Evolutionary conservation across 352 stramenopile genomes (phyloP).

Genomic region (Blastocystis hominis): DNA sequence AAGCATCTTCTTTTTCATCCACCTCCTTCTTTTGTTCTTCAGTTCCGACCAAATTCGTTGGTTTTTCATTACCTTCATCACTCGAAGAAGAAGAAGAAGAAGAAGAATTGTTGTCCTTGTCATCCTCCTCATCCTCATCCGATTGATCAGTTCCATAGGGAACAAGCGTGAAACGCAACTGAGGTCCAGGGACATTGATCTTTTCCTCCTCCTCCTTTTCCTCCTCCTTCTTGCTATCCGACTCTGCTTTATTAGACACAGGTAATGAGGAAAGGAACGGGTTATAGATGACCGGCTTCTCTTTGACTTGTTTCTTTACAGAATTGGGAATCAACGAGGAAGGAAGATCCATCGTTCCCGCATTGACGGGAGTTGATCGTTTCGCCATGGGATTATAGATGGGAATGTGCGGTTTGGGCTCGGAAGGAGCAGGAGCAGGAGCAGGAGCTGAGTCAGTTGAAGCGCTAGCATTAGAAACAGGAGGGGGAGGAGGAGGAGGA

Average conservation of each 20-base stretch:
- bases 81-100: neutral
- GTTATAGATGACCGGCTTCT: neutral
- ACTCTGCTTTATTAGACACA: neutral
- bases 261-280: neutral
- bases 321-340: constrained; percentile 36
- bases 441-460: too few species aligned
- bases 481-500: neutral
- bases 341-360: neutral
- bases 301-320: constrained; percentile 17
- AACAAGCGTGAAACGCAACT: constrained; percentile 43
- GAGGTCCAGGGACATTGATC: neutral
- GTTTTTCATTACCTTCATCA: neutral
- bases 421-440: neutral
- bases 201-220: neutral
- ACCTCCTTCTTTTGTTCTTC: too few species aligned
- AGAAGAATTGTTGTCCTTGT: neutral
- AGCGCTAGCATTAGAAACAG: neutral
- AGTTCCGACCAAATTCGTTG: neutral
- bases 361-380: neutral
- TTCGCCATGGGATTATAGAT: constrained; percentile 24
- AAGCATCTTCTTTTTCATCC: too few species aligned
- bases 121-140: neutral
- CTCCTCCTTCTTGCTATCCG: too few species aligned
- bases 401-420: neutral
- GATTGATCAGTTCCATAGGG: neutral